Conservation (phyloP, 2,329 filamentous ascomycete genomes). For the Hymenoscyphus repandus region DNA sequence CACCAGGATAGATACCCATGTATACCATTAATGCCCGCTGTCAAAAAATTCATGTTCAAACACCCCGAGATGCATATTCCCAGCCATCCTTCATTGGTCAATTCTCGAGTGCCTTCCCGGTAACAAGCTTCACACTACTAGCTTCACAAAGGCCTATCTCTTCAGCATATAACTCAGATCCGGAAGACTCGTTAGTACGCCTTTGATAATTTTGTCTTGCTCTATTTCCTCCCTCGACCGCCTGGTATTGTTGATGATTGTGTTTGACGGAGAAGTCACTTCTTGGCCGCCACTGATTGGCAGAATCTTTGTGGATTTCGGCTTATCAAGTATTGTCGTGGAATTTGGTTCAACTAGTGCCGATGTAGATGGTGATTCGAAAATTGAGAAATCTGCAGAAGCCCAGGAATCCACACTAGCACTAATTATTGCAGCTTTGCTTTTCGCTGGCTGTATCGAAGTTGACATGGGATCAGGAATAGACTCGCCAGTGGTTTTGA, state of each 20-base stretch:
- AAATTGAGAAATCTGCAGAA: conserved; percentile 34
- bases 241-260: neutral
- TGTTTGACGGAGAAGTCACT: neutral
- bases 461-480: neutral
- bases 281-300: neutral
- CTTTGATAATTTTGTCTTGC: conserved; percentile 29
- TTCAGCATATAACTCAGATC: conserved; percentile 34
- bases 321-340: neutral
- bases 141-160: conserved; percentile 11
- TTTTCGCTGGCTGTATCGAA: neutral
- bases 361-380: conserved; percentile 23
- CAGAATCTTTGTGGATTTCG: neutral
- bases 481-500: neutral
- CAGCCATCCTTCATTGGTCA: no score
- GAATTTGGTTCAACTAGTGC: conserved; percentile 6
- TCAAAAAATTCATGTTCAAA: no score
- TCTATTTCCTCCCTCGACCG: conserved; percentile 27
- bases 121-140: no score
- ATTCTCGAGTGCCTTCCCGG: neutral
- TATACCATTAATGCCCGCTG: neutral
- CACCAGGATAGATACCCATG: neutral
- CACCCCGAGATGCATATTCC: no score
- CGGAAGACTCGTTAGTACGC: conserved; percentile 30
- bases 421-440: neutral
- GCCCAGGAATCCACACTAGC: conserved; percentile 29